Conservation (phyloP, 2,329 filamentous ascomycete genomes). For the Plectosphaerella plurivora region DNA sequence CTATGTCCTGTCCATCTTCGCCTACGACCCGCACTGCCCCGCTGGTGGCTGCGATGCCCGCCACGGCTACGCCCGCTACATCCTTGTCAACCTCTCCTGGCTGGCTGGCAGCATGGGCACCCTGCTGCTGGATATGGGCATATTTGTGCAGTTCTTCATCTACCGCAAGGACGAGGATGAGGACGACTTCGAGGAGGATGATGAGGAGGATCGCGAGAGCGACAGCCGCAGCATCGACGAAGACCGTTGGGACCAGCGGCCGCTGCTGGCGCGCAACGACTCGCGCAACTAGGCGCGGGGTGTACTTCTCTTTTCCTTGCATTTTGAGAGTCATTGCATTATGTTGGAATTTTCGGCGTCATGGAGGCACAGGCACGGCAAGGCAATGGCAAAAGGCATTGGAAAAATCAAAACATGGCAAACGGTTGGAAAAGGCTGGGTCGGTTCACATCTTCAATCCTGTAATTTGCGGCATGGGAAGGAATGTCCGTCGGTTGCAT, state of each 20-base stretch:
- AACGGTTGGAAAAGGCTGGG: not conserved
- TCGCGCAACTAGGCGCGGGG: constrained; percentile 3
- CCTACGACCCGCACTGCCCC: constrained; percentile 73
- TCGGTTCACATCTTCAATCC: not conserved
- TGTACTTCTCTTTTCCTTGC: not conserved
- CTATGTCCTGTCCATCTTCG: constrained; percentile 87
- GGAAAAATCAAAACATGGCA: not conserved
- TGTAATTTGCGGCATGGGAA: not conserved
- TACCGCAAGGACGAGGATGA: constrained; percentile 53
- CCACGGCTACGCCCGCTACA: constrained; percentile 76
- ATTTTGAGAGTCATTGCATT: not conserved
- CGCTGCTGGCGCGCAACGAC: constrained; percentile 15
- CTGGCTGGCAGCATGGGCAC: constrained; percentile 85
- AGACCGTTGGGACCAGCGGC: constrained; percentile 31
- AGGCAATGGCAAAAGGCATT: not conserved
- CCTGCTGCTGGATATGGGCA: constrained; percentile 74
- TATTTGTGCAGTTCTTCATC: constrained; percentile 89
- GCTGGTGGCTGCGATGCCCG: constrained; percentile 53
- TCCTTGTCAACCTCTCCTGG: constrained; percentile 90
- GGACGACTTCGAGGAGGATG: constrained; percentile 17
- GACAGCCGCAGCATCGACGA: constrained; percentile 22
- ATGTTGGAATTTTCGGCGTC: not conserved
- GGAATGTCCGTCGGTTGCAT: too few species aligned
- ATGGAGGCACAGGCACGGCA: not conserved
- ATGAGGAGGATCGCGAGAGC: constrained; percentile 19